Evolutionary conservation across 176 grass and related monocot species (phyloP).

Genomic region (Bromus sterilis): DNA sequence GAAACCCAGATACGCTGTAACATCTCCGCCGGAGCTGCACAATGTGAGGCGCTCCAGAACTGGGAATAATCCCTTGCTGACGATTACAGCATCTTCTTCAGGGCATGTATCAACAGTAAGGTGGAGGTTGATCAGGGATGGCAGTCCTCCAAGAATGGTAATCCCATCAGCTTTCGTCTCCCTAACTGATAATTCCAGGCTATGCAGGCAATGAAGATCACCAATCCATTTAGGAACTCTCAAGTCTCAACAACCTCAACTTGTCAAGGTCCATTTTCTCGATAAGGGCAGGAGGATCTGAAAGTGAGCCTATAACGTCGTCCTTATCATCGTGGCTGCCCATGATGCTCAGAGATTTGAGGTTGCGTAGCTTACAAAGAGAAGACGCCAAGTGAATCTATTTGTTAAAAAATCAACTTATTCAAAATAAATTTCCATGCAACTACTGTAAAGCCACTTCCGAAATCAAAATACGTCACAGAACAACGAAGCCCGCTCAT

Average conservation of each 20-base stretch:
- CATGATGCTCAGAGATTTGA: background rate
- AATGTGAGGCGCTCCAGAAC: background rate
- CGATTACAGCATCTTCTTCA: background rate
- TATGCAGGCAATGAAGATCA: background rate
- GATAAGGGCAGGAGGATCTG: background rate
- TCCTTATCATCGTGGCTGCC: background rate
- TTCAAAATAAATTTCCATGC: too few species aligned
- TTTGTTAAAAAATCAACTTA: too few species aligned
- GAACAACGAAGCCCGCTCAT: too few species aligned
- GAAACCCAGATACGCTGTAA: background rate
- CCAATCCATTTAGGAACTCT: background rate
- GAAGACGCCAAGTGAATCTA: background rate
- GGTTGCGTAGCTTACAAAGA: background rate
- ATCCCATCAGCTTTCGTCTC: background rate
- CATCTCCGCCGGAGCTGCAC: fast-evolving
- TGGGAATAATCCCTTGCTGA: background rate
- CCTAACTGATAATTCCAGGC: background rate
- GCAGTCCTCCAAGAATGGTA: background rate
- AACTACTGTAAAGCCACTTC: too few species aligned
- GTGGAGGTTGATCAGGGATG: background rate
- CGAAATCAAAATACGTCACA: too few species aligned
- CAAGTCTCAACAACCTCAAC: background rate
- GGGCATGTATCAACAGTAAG: background rate
- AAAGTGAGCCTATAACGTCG: background rate
- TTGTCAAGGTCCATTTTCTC: background rate